Evolutionary conservation across 768 basidiomycete species (phyloP), one percentile per base, ranked within the genome.

Genomic region (Daedaleopsis nitida): DNA sequence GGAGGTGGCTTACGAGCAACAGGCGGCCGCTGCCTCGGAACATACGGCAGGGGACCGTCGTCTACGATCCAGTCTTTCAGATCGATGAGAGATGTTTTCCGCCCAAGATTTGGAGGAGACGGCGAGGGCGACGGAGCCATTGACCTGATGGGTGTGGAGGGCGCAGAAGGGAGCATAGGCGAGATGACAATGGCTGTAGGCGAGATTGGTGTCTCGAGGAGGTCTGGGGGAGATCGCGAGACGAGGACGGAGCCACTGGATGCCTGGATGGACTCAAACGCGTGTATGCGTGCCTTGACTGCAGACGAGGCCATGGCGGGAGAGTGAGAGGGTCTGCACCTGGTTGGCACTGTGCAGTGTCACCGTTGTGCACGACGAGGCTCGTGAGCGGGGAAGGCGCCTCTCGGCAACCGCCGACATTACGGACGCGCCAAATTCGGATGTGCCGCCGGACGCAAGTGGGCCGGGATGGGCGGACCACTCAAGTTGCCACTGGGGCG

Each of bases 1-100:
- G 49, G 54, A 2, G 62, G 62, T 13, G 64, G 66, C 50, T 62
- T 66, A 34, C 63, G 51, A 23, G 47, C 51, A 13, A 56, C 35
- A 5, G 58, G 63, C 27, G 58, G 66, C 49, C 49, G 63, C 45
- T 69, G 68, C 44, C 68, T 64, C 21, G 65, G 65, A 12, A 62
- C 68, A 49, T 69, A 69, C 12, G 68, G 68, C 12, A 62, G 71
- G 23, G 81, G 78, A 11, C 82, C 84, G 64, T 87, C 85, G 51
- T 87, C 88, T 56, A 88, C 76, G 55, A 88, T 81, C 88, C 88
- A 90, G 71, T 91, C 89, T 59, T 81, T 82, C 59, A 91, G 77
- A 73, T 91, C 88, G 65, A 89, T 83, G 55, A 89, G 76, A 38
- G 89, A 89, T 0, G 84, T 77, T 68, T 82, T 86, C 16, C 70